Base-by-base conservation (phyloP, 768 basidiomycete genomes). In the Calocera cornea region DNA sequence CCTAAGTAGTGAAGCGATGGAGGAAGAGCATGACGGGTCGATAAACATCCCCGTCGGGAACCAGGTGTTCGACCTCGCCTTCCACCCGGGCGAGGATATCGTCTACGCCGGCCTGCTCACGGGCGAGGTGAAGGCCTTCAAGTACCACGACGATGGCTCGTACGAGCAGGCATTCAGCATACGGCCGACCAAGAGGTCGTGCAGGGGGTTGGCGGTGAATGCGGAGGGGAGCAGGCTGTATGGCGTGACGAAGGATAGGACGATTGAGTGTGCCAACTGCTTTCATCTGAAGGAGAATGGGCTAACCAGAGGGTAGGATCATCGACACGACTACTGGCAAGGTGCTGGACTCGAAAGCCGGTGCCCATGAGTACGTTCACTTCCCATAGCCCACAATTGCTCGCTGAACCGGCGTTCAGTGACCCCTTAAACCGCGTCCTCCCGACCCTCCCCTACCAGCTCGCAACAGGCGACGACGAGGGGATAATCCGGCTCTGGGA, bases 391-490 rank as follows among this genome's bases (percentile, higher is more conserved):
- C 19, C 24, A 7, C 19, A 8, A 17, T 47, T 38, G 38, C 49
- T 64, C 65, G 41, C 41, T 68, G 66, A 68, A 27, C n/a, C 22
- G 65, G 68, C 49, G 79, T 40, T 1, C 64, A 94, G 91, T 66
- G 83, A 86, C 29, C 84, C 94, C 10, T 88, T 97, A 69, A 97
- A 95, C 74, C 89, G 94, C 68, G 83, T 97, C 38, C 87, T 86
- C 71, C 80, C 81, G 70, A 76, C 92, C 47, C 82, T 84, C 71
- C 84, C 87, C 2, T 84, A 89, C 75, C 77, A 92, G 67, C 75
- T 95, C 17, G 85, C 86, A 22, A 92, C 90, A 7, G 95, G 95
- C 19, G 95, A 97, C 75, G 95, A 97, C 74, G 92, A 95, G 66
- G 95, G 95, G 36, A 86, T 93, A 27, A 86, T 97, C 75, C 95